These are phyloP conservation scores for Suhomyces prunicola DNA, from an alignment of 805 yeast genomes.

Conservation along the genomic window DNA sequence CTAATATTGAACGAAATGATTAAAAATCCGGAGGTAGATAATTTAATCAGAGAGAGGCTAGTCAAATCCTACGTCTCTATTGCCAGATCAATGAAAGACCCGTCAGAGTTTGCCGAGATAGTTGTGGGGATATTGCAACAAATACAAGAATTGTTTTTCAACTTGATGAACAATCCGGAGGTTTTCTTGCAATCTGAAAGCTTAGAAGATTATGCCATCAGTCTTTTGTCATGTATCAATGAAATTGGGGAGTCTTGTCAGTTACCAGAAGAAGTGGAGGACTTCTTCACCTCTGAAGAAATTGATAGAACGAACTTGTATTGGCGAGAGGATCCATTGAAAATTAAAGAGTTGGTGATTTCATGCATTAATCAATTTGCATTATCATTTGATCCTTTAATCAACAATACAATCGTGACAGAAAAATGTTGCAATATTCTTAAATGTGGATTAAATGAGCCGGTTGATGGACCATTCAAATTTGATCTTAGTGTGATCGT, in stretches of 20 bases:
- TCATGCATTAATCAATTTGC: conserved; percentile 42
- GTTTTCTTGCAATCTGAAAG: conserved; percentile 8
- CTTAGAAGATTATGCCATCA: conserved; percentile 46
- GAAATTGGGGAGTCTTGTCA: conserved; percentile 71
- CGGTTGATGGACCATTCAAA: conserved; percentile 63
- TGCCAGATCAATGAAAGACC: conserved; percentile 51
- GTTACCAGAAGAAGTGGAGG: conserved; percentile 51
- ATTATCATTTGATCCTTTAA: conserved; percentile 32
- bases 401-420: conserved; percentile 47
- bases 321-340: conserved; percentile 50
- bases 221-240: conserved; percentile 60
- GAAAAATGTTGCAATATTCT: conserved; percentile 65
- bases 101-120: conserved; percentile 27
- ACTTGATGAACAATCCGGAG: conserved; percentile 6
- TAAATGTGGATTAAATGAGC: conserved; percentile 62
- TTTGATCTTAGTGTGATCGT: conserved; percentile 33
- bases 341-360: conserved; percentile 42
- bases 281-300: conserved; percentile 34
- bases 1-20: conserved; percentile 47
- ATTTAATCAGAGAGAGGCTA: conserved; percentile 55
- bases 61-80: conserved; percentile 62
- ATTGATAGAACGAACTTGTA: conserved; percentile 25
- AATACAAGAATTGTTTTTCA: conserved; percentile 10
- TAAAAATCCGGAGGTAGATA: conserved; percentile 33
- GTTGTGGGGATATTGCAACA: conserved; percentile 18